These are phyloP conservation scores for Megacollybia marginata DNA, from an alignment of 768 basidiomycete genomes.

Conservation along the genomic window DNA sequence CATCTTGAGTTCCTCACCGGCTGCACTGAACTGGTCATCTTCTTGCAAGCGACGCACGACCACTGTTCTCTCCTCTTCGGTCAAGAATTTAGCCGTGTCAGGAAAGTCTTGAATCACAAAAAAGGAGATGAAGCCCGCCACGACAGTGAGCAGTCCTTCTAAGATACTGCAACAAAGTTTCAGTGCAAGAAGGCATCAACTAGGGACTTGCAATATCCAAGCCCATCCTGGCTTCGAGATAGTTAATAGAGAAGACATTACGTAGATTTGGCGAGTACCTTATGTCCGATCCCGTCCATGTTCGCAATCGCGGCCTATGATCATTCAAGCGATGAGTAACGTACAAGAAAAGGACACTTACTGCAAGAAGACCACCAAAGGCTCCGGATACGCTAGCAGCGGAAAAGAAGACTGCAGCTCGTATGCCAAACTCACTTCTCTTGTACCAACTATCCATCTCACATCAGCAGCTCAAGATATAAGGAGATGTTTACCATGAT, in stretches of 20 bases:
- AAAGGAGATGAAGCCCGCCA: constrained; percentile 61
- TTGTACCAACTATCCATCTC: constrained; percentile 36
- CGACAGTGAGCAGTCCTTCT: constrained; percentile 59
- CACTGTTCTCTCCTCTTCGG: constrained; percentile 60
- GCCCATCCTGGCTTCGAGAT: constrained; percentile 28
- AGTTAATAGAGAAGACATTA: too few species aligned
- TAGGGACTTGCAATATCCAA: constrained; percentile 59
- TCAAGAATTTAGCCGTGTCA: constrained; percentile 71
- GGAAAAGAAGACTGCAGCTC: constrained; percentile 64
- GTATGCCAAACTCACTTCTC: constrained; percentile 69
- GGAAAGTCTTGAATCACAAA: constrained; percentile 83
- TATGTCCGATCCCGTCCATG: constrained; percentile 64
- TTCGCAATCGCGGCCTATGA: constrained; percentile 55
- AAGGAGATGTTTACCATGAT: constrained; percentile 46
- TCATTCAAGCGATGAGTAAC: not conserved
- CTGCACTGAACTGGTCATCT: constrained; percentile 68
- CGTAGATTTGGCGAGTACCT: constrained; percentile 12
- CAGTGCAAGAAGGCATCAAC: not conserved
- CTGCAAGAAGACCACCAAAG: constrained; percentile 70
- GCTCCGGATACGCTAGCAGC: constrained; percentile 80
- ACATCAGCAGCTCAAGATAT: not conserved
- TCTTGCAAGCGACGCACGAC: constrained; percentile 58
- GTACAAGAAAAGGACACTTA: constrained; percentile 39
- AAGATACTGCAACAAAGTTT: constrained; percentile 28
- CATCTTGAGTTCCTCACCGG: constrained; percentile 52